These are phyloP conservation scores for Chenopodium suecicum DNA, from an alignment of 148 eudicot genomes.

Conservation along the genomic window DNA sequence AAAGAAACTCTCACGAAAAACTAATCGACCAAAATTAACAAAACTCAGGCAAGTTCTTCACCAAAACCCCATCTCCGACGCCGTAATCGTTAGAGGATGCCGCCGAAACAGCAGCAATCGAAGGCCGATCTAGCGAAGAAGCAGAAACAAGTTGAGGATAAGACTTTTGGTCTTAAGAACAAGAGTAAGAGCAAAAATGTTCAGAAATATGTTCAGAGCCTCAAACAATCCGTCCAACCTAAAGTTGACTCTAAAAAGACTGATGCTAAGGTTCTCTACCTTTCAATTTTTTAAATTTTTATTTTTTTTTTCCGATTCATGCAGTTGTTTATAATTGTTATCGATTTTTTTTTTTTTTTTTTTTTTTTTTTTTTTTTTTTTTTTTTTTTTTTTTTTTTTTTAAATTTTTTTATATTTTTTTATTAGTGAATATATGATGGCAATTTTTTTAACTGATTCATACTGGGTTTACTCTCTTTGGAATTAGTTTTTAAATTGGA, in stretches of 20 bases:
- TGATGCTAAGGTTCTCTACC: slow-evolving; percentile 57
- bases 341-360: not conserved
- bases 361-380: not conserved
- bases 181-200: slow-evolving; percentile 86
- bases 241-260: slow-evolving; percentile 62
- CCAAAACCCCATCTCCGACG: not conserved
- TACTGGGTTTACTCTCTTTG: not conserved
- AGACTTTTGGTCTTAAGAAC: slow-evolving; percentile 92
- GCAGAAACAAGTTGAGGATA: slow-evolving; percentile 87
- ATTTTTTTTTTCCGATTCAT: not conserved
- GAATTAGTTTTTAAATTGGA: not conserved
- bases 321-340: not conserved
- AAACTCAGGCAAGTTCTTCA: too few relatives aligned
- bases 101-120: slow-evolving; percentile 68
- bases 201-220: slow-evolving; percentile 84
- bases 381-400: not conserved
- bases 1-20: too few relatives aligned
- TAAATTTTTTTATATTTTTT: too few relatives aligned
- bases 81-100: slow-evolving; percentile 42
- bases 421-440: too few relatives aligned
- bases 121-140: slow-evolving; percentile 87
- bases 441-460: not conserved
- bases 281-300: too few relatives aligned
- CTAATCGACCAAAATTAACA: too few relatives aligned
- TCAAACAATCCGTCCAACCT: slow-evolving; percentile 62